A percentile compares a stretch with the other conserved stretches of the same genome.
phyloP scores from a whole-genome alignment of 108 stramenopile species.

The Fistulifera pelliculosa region DNA sequence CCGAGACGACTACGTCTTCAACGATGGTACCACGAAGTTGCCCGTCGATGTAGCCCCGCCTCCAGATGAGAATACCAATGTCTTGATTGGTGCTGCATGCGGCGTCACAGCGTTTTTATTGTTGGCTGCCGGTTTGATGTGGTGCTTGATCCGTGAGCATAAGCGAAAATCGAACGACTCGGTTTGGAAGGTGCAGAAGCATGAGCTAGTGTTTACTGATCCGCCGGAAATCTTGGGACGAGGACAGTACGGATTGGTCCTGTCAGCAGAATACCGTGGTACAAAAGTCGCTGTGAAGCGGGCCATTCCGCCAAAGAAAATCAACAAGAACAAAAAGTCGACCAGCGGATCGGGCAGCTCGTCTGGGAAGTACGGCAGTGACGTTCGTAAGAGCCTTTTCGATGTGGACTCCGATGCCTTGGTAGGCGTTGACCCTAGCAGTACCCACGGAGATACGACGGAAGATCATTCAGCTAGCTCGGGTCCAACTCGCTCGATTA shows the following conservation, averaged over 20 bases:
- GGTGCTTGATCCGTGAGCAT: not conserved
- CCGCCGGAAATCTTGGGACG: slow-evolving; percentile 26
- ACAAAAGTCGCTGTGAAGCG: slow-evolving; percentile 31
- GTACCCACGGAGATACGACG: not conserved
- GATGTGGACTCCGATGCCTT: not conserved
- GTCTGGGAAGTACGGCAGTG: not conserved
- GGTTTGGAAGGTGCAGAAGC: slow-evolving; percentile 31
- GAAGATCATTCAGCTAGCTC: not conserved
- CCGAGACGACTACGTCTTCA: slow-evolving; percentile 22
- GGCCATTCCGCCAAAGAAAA: slow-evolving; percentile 16
- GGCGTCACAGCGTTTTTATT: too few relatives aligned
- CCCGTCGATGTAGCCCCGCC: slow-evolving; percentile 29
- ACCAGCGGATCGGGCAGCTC: not conserved
- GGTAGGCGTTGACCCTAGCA: not conserved
- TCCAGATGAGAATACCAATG: not conserved
- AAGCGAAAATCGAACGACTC: slow-evolving; percentile 24
- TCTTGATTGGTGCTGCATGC: not conserved
- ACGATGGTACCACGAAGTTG: slow-evolving; percentile 23
- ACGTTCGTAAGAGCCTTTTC: not conserved
- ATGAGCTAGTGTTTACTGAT: slow-evolving; percentile 30
- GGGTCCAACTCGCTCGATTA: not conserved
- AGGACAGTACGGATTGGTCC: slow-evolving; percentile 24
- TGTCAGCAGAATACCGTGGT: slow-evolving; percentile 27
- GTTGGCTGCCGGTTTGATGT: too few relatives aligned
- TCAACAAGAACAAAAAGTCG: not conserved